These are phyloP conservation scores for Streptanthus diversifolius DNA, from an alignment of 345 rosid species.

Conservation along the genomic window DNA sequence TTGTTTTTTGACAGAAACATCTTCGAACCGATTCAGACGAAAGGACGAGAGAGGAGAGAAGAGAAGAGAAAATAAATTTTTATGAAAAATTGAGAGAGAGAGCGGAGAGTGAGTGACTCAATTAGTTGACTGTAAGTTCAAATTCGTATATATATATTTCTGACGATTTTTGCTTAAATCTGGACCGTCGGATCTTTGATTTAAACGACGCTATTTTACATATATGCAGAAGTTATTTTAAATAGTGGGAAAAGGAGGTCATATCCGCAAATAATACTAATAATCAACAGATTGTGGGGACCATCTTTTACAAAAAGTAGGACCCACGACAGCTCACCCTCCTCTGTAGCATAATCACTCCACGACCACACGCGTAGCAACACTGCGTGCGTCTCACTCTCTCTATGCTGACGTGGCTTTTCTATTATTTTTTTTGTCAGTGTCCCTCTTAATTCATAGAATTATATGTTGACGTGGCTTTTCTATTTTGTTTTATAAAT, in stretches of 20 bases:
- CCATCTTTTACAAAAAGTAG: not conserved
- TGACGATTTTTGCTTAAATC: not conserved
- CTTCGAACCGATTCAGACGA: not conserved
- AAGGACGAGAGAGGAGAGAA: not conserved
- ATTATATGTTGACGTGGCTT: conserved; percentile 9
- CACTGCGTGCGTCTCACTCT: conserved; percentile 20
- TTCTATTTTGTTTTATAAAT: not conserved
- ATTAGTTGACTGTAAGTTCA: not conserved
- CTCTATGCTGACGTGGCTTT: conserved; percentile 5
- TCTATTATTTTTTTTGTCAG: not conserved
- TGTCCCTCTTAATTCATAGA: no score
- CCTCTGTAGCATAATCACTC: not conserved
- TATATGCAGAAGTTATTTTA: no score
- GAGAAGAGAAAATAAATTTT: no score
- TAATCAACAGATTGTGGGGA: conserved; percentile 19
- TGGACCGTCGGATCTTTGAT: conserved; percentile 4
- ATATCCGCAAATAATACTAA: not conserved
- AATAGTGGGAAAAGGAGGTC: not conserved
- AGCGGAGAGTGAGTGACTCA: conserved; percentile 4
- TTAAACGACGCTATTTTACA: no score
- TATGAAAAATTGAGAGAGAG: not conserved
- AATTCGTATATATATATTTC: conserved; percentile 4
- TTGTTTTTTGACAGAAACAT: no score
- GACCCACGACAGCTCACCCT: conserved; percentile 30
- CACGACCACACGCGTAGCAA: conserved; percentile 1